Conservation (phyloP, 2,329 filamentous ascomycete genomes). For the Alternaria gaisen region DNA sequence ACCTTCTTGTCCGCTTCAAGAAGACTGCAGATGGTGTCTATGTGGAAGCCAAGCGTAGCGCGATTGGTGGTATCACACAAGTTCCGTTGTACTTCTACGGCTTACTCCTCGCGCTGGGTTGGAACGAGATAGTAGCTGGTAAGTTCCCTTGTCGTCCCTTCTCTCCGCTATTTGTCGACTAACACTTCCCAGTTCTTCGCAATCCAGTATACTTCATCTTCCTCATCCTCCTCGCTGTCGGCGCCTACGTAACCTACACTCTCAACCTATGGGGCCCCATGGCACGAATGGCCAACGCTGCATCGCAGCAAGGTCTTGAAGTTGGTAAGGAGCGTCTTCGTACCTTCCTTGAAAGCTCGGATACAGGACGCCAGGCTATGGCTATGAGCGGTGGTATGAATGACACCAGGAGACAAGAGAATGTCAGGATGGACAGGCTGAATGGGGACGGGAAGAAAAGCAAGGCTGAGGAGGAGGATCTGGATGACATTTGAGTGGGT, state of each 20-base stretch:
- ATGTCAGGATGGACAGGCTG: conserved; percentile 51
- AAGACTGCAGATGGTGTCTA: conserved; percentile 98
- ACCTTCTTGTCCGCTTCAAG: conserved; percentile 94
- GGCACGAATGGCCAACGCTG: conserved; percentile 92
- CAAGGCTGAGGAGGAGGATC: conserved; percentile 41
- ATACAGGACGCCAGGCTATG: conserved; percentile 83
- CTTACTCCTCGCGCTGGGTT: conserved; percentile 87
- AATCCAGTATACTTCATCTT: conserved; percentile 95
- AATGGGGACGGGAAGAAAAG: conserved; percentile 56
- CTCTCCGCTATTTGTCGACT: conserved; percentile 1
- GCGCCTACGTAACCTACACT: conserved; percentile 87
- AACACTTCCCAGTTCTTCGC: conserved; percentile 73
- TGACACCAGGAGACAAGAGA: conserved; percentile 28
- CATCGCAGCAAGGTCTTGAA: conserved; percentile 83
- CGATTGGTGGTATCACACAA: conserved; percentile 93
- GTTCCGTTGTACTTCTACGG: conserved; percentile 95
- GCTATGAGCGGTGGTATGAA: conserved; percentile 63
- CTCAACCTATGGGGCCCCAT: conserved; percentile 97
- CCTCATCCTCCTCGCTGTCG: conserved; percentile 77
- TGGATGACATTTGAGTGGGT: conserved; percentile 47
- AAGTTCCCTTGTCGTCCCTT: conserved; percentile 53
- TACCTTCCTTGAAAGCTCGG: conserved; percentile 88
- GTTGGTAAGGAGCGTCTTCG: conserved; percentile 91
- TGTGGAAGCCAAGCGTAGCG: conserved; percentile 95
- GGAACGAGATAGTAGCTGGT: conserved; percentile 98